Evolutionary conservation across 768 basidiomycete genomes (phyloP).

Genomic region (Podaxis carcinomalis): DNA sequence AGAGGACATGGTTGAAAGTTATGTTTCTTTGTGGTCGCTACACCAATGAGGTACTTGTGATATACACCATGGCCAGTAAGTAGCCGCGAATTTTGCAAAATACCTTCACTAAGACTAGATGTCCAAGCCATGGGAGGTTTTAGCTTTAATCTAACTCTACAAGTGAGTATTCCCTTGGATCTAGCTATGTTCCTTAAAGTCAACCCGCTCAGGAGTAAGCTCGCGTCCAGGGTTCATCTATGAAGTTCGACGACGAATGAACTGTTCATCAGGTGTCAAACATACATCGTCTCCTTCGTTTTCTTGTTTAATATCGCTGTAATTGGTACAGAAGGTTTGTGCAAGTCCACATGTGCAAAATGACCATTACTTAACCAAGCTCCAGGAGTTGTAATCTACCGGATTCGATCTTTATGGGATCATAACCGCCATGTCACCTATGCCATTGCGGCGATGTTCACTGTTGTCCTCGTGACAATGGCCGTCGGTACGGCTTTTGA

Average conservation of each 20-base stretch:
- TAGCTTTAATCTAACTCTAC: not conserved
- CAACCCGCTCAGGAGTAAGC: not conserved
- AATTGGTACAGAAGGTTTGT: conserved; percentile 1
- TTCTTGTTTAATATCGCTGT: not conserved
- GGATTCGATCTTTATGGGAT: not conserved
- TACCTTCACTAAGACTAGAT: not conserved
- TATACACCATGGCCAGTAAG: not conserved
- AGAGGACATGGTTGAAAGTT: not conserved
- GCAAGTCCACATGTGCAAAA: too few species aligned
- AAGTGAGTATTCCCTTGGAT: not conserved
- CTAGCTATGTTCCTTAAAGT: not conserved
- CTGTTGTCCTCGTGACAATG: not conserved
- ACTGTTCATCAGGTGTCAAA: not conserved
- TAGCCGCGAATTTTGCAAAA: not conserved
- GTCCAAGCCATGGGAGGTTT: not conserved
- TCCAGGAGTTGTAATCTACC: conserved; percentile 1
- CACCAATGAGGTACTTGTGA: not conserved
- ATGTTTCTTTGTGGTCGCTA: not conserved
- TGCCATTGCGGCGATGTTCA: not conserved
- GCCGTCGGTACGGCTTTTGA: not conserved
- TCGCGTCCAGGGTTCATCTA: too few species aligned
- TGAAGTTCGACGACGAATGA: not conserved
- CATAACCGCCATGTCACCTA: not conserved
- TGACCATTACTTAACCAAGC: not conserved
- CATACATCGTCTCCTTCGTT: not conserved